phyloP scores from a whole-genome alignment of 345 rosid species.

The Citrus inodora region DNA sequence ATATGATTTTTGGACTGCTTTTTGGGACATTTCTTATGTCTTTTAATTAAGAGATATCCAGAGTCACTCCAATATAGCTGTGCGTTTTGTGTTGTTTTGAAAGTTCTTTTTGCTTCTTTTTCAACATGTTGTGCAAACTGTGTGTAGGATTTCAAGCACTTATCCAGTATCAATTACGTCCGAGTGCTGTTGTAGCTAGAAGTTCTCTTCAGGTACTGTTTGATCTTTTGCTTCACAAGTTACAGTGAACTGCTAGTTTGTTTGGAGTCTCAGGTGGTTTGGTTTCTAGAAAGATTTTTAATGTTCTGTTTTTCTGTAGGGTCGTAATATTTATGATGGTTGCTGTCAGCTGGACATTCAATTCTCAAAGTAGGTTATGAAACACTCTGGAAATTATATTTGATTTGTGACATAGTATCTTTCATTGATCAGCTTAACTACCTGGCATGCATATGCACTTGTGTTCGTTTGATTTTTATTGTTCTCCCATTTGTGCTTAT shows the following conservation, averaged over 20 bases:
- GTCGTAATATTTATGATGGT: constrained; percentile 95
- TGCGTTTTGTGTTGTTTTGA: neutral
- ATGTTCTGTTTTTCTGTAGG: constrained; percentile 42
- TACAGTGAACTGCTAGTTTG: constrained; percentile 2
- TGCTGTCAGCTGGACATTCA: constrained; percentile 99
- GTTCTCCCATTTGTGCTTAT: neutral
- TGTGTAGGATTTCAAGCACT: constrained; percentile 92
- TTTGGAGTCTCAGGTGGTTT: constrained; percentile 5
- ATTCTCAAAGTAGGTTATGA: constrained; percentile 74
- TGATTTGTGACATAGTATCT: neutral
- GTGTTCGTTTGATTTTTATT: neutral
- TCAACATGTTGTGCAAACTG: constrained; percentile 11
- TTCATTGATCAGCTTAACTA: neutral
- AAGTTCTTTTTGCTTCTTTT: constrained; percentile 1
- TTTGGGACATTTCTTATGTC: constrained; percentile 1
- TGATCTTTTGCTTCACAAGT: neutral
- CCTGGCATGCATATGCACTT: neutral
- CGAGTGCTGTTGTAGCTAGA: constrained; percentile 78
- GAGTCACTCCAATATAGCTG: constrained; percentile 9
- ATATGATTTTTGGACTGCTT: constrained; percentile 1
- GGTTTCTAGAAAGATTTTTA: constrained; percentile 4
- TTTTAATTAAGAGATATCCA: neutral
- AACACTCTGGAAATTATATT: constrained; percentile 6
- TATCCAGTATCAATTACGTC: constrained; percentile 76
- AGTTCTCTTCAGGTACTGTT: constrained; percentile 77